Evolutionary conservation across 805 yeast genomes (phyloP), one percentile per base, ranked within the genome.

Genomic region (Candida pseudofarinosa): DNA sequence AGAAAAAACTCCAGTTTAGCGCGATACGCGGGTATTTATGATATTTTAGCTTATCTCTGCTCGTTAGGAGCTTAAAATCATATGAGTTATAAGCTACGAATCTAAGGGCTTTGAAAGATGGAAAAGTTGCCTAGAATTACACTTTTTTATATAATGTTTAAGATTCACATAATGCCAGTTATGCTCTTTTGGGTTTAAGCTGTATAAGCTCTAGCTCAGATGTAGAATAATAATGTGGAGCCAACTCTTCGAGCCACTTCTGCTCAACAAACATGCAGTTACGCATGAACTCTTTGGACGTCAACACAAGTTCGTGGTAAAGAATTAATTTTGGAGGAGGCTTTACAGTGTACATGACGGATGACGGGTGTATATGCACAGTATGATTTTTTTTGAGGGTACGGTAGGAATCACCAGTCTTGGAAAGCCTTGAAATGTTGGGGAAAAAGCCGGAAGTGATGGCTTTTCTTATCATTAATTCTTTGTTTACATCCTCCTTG

Each of bases 231-330:
- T 64, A 80, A 49, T 83, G 88, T 1, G 89, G 85, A 0, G 95
- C 96, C 48, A 80, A 76, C 50, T 85, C 90, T 1, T 59, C 59
- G 13, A 90, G 62, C 93, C 95, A 86, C 38, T 67, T 67, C 23
- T 85, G 90, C 33, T 83, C 80, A 3, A 85, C 69, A 0, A 88
- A 79, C 61, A 86, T 77, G 54, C 89, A 81, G 50, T 83, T 83
- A 44, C 90, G 74, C 88, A 93, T 87, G 61, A 81, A 91, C 65
- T 90, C 97, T 58, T 83, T 87, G 19, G 88, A 77, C 0, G 99
- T 91, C 38, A 85, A 62, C 39, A 91, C 84, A 53, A 91, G 67
- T 47, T 91, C 95, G 54, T 89, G 88, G 59, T 88, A 93, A 13
- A 91, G 67, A 4, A 93, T 69, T 41, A 79, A 68, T 49, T 79